Percentiles rank a stretch among this genome's conserved stretches.
These are phyloP conservation scores for Eimeria sp. DNA, from an alignment of 169 alveolate genomes.

Conservation along the genomic window DNA sequence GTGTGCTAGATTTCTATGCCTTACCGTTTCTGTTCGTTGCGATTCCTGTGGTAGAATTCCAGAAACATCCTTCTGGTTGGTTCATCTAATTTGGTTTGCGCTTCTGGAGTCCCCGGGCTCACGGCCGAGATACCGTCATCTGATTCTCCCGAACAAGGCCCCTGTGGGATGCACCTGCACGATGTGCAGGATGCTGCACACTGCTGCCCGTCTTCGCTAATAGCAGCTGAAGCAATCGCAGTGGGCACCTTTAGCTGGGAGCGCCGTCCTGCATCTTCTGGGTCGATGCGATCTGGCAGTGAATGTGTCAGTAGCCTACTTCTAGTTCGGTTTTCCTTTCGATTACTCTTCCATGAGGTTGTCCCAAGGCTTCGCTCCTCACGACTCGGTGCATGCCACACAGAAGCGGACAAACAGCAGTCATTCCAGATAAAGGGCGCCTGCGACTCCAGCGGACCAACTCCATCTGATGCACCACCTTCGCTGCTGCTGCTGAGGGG, in stretches of 20 bases:
- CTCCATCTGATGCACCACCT: background rate
- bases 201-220: background rate
- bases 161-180: background rate
- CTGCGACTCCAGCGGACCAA: background rate
- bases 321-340: background rate
- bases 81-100: background rate
- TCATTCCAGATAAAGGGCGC: background rate
- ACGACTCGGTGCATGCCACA: background rate
- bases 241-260: background rate
- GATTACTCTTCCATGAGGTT: background rate
- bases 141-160: background rate
- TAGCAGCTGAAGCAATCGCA: background rate
- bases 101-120: background rate
- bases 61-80: conserved; percentile 22
- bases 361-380: background rate
- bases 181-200: background rate
- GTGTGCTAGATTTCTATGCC: background rate
- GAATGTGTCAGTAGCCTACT: conserved; percentile 18
- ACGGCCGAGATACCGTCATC: background rate
- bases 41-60: conserved; percentile 7
- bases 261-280: background rate
- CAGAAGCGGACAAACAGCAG: background rate
- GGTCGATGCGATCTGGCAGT: conserved; percentile 40
- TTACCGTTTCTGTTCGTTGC: conserved; percentile 45
- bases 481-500: background rate